Evolutionary conservation across 106 monocot genomes (phyloP).

Genomic region (Cymbidium sinense): DNA sequence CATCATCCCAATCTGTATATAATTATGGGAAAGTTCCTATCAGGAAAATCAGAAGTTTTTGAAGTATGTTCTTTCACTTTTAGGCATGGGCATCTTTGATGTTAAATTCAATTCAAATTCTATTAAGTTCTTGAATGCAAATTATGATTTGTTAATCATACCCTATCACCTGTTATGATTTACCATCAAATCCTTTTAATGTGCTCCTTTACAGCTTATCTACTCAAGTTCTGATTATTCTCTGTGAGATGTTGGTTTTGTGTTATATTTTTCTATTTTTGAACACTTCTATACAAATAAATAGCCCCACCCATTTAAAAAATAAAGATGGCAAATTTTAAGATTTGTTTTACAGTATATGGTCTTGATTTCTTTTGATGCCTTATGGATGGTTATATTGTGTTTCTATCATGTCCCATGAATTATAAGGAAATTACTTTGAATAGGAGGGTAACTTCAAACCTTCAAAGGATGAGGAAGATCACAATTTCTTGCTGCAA

Average conservation of each 20-base stretch:
- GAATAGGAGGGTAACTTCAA: conserved; percentile 70
- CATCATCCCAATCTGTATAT: neutral
- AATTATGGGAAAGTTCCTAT: neutral
- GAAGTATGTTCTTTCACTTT: neutral
- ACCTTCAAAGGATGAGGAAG: conserved; percentile 67
- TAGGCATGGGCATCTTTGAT: neutral
- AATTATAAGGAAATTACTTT: conserved; percentile 5
- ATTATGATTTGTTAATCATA: neutral
- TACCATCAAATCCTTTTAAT: neutral
- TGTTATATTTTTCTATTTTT: neutral
- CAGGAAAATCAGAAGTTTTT: neutral
- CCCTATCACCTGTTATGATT: neutral
- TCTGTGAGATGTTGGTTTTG: neutral
- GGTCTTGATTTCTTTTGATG: neutral
- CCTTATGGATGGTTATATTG: conserved; percentile 3
- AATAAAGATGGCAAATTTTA: neutral
- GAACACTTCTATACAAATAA: neutral
- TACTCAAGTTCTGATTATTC: neutral
- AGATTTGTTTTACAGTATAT: neutral
- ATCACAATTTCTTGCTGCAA: conserved; percentile 85
- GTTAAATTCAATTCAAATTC: neutral
- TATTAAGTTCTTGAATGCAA: neutral
- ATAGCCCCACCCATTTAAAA: neutral
- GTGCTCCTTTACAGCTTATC: neutral
- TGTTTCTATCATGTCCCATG: neutral